Evolutionary conservation across 1,284 basidiomycete genomes (phyloP).

Genomic region (Ceratobasidium sp.): DNA sequence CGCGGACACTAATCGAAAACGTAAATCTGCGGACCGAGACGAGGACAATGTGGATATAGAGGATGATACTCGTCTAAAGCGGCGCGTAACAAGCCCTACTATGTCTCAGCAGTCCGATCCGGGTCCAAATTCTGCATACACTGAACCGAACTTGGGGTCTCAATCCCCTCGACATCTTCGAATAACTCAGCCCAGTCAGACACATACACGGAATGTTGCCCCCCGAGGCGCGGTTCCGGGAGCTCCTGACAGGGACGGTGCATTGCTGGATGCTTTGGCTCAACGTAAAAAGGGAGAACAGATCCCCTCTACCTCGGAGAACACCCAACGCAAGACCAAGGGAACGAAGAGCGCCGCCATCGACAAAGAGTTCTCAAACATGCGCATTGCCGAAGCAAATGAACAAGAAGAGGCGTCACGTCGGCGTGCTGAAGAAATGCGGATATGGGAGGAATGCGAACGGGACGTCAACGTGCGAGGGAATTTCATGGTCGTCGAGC

Average conservation of each 20-base stretch:
- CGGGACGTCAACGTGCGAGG: constrained; percentile 70
- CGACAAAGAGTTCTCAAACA: constrained; percentile 27
- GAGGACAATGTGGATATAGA: constrained; percentile 21
- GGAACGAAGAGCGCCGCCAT: not conserved
- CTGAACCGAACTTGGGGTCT: constrained; percentile 13
- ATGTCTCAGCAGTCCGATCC: not conserved
- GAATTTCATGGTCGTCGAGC: constrained; percentile 85
- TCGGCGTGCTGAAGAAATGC: constrained; percentile 58
- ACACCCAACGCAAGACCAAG: not conserved
- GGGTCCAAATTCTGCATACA: not conserved
- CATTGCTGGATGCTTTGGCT: constrained; percentile 16
- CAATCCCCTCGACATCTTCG: not conserved
- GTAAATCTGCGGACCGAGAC: constrained; percentile 29
- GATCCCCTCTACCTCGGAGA: not conserved
- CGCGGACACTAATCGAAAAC: constrained; percentile 2
- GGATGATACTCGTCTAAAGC: constrained; percentile 10
- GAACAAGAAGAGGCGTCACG: constrained; percentile 22
- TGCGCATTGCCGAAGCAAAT: constrained; percentile 29
- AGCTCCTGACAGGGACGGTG: constrained; percentile 22
- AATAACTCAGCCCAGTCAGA: not conserved
- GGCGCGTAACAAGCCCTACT: not conserved
- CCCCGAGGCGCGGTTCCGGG: constrained; percentile 14
- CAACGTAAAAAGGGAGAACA: not conserved
- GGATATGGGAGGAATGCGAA: constrained; percentile 73
- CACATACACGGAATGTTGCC: constrained; percentile 18